Evolutionary conservation across 2,329 filamentous ascomycete genomes (phyloP).

Genomic region (Ophiognomonia clavigignenti-juglandacearum): DNA sequence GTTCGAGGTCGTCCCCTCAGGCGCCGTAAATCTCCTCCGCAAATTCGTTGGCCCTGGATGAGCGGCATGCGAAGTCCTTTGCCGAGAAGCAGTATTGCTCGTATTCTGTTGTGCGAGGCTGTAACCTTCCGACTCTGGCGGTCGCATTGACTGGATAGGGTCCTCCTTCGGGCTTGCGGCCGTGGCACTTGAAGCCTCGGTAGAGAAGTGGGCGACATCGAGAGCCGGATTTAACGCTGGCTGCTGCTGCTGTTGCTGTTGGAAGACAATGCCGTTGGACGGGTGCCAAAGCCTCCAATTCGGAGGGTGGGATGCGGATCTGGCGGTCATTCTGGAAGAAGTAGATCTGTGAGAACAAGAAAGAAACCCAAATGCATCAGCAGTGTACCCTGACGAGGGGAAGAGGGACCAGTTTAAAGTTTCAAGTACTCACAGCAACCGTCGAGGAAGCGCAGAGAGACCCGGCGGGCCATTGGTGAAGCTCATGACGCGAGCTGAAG

Average conservation of each 20-base stretch:
- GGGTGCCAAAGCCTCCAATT: slow-evolving; percentile 30
- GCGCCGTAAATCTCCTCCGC: too few species aligned
- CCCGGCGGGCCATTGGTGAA: slow-evolving; percentile 5
- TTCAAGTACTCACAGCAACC: slow-evolving; percentile 14
- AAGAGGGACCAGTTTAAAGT: background rate
- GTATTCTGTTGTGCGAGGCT: too few species aligned
- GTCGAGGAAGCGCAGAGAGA: slow-evolving; percentile 1
- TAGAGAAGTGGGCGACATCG: slow-evolving; percentile 13
- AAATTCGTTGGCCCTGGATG: too few species aligned
- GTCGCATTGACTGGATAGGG: too few species aligned
- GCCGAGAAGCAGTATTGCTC: too few species aligned
- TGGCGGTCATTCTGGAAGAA: slow-evolving; percentile 15
- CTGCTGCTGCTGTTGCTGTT: too few species aligned
- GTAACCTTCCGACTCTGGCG: too few species aligned
- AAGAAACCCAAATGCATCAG: too few species aligned
- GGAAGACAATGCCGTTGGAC: slow-evolving; percentile 34
- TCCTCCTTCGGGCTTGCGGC: too few species aligned
- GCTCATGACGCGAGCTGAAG: slow-evolving; percentile 13
- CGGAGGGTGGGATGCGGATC: slow-evolving; percentile 3
- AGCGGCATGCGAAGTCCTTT: too few species aligned
- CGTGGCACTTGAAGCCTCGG: slow-evolving; percentile 11
- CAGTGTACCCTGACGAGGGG: too few species aligned
- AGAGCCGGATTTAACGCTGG: slow-evolving; percentile 20
- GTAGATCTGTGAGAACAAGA: slow-evolving; percentile 7
- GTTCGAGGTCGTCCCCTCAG: too few species aligned